These are phyloP conservation scores for Cercospora sp. DNA, from an alignment of 2,329 filamentous ascomycete genomes.

Conservation along the genomic window DNA sequence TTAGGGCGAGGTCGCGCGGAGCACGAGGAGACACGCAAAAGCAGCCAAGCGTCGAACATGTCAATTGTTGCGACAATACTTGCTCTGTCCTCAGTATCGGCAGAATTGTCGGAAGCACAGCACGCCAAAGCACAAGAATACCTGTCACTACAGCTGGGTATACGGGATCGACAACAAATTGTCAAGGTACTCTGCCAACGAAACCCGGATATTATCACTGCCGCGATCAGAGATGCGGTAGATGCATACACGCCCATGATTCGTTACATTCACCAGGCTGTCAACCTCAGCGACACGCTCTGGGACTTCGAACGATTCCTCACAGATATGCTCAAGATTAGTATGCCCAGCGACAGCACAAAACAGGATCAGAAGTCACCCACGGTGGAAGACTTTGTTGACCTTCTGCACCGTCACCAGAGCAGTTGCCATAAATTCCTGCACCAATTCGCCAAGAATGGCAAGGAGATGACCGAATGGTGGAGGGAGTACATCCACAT, in stretches of 20 bases:
- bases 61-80: constrained; percentile 71
- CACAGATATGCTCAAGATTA: constrained; percentile 65
- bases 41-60: constrained; percentile 54
- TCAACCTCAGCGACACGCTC: constrained; percentile 70
- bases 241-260: constrained; percentile 74
- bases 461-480: constrained; percentile 62
- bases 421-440: constrained; percentile 67
- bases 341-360: constrained; percentile 37
- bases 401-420: constrained; percentile 64
- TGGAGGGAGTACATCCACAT: constrained; percentile 63
- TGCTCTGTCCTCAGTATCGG: constrained; percentile 49
- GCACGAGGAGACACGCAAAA: constrained; percentile 60
- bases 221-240: constrained; percentile 64
- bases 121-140: constrained; percentile 68
- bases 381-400: constrained; percentile 70
- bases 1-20: constrained; percentile 54
- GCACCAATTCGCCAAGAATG: constrained; percentile 67
- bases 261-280: constrained; percentile 66
- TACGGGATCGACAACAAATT: constrained; percentile 72
- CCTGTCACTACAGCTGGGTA: constrained; percentile 67
- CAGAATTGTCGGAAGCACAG: constrained; percentile 57
- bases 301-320: constrained; percentile 68
- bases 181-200: constrained; percentile 65
- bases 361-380: constrained; percentile 46
- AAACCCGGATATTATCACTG: constrained; percentile 71